Conservation (phyloP, 2,329 filamentous ascomycete species). For the Didymella lethalis region DNA sequence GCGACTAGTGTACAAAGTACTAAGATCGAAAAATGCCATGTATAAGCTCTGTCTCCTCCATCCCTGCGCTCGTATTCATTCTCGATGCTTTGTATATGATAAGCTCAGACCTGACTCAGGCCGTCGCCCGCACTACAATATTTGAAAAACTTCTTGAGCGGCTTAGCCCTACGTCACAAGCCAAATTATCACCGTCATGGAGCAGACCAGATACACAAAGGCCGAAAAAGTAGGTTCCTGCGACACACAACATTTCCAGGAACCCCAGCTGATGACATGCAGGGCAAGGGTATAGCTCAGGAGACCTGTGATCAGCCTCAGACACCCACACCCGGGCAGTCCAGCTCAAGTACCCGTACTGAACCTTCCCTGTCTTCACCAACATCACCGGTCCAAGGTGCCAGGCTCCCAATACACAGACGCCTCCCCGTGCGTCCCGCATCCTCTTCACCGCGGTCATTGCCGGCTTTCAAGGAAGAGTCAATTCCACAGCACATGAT, state of each 20-base stretch:
- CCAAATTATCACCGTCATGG: neutral
- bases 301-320: neutral
- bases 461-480: neutral
- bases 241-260: neutral
- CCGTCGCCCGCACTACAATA: neutral
- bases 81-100: neutral
- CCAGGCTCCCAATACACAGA: neutral
- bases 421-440: neutral
- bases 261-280: neutral
- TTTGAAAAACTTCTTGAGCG: neutral
- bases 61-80: neutral
- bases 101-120: no score
- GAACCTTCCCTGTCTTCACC: neutral
- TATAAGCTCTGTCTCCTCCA: neutral
- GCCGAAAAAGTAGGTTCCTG: neutral
- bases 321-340: neutral
- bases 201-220: neutral
- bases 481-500: neutral
- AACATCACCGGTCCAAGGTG: constrained; percentile 1
- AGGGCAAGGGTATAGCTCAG: neutral
- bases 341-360: neutral
- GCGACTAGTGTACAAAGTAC: neutral
- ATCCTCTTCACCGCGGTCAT: neutral
- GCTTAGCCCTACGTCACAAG: neutral
- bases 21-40: no score